Base-by-base conservation (phyloP, 306 rosid genomes). In the Glycyrrhiza uralensis region DNA sequence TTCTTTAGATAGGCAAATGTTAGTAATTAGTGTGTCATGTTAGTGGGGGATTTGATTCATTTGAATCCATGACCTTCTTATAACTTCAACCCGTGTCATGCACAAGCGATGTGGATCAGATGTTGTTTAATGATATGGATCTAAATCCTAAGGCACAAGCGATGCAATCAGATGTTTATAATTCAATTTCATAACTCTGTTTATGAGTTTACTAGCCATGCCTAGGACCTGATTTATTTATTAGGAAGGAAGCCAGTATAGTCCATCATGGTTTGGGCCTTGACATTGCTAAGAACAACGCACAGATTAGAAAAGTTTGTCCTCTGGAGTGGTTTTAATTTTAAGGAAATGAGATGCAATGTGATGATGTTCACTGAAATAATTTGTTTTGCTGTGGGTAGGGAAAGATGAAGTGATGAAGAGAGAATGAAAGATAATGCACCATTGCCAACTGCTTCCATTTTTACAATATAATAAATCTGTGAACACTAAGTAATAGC, bases 121-220 rank as follows among this genome's bases (percentile, higher is more conserved):
- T n/a, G n/a, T n/a, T n/a, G n/a, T n/a, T n/a, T n/a, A 5, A 32
- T 45, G 46, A 54, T 54, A 1, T 55, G 46, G 29, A 58, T 59
- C 23, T 66, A 29, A 38, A 42, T 57, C 54, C 65, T 28, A 44
- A 44, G 62, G 17, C 28, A n/a, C 66, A 30, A 47, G 33, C 30
- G 68, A 56, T 65, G 38, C 62, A 74, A 24, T 63, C 5, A 18
- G 42, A 57, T 71, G 6, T n/a, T n/a, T n/a, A n/a, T n/a, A 22
- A 47, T 46, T 11, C 50, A 17, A 32, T 73, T 4, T 49, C 71
- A 2, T 36, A 58, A 59, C 44, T 39, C 29, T 50, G 54, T 56
- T 66, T 10, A 9, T 4, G 36, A 66, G 55, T 44, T 35, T 39
- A 18, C 33, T 49, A 46, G 74, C 69, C 41, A 32, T 36, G 12